Evolutionary conservation across 2,329 filamentous ascomycete genomes (phyloP).

Genomic region (Fusarium robinianum): DNA sequence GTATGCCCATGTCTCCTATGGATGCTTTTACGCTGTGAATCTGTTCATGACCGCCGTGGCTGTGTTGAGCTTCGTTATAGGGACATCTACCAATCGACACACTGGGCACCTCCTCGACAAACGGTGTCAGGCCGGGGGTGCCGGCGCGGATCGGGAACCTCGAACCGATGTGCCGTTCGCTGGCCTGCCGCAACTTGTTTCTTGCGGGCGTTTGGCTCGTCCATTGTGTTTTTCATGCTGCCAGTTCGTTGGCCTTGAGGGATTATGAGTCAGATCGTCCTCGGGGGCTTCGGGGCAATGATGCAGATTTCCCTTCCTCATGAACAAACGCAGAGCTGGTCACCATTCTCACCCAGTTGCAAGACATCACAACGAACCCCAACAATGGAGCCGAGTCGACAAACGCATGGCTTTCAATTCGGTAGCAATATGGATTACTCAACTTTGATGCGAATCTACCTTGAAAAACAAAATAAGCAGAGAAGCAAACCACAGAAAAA

Average conservation of each 20-base stretch:
- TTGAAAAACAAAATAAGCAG: too few species aligned
- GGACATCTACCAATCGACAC: too few species aligned
- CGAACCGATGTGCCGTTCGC: conserved; percentile 24
- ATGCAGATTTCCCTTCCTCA: background rate
- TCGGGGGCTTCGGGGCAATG: background rate
- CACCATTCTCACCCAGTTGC: too few species aligned
- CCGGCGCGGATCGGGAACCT: conserved; percentile 13
- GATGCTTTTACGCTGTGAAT: background rate
- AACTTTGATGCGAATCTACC: too few species aligned
- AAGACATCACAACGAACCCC: too few species aligned
- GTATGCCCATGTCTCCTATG: background rate
- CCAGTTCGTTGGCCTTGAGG: conserved; percentile 20
- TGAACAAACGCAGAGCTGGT: background rate
- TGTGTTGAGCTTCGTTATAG: too few species aligned
- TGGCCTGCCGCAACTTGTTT: conserved; percentile 1
- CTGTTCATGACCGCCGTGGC: too few species aligned
- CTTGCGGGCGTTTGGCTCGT: conserved; percentile 15
- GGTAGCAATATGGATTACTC: too few species aligned
- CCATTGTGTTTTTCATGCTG: conserved; percentile 3
- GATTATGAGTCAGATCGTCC: conserved; percentile 23
- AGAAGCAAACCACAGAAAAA: conserved; percentile 18
- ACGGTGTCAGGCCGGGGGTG: background rate
- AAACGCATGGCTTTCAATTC: too few species aligned
- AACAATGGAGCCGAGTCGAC: too few species aligned
- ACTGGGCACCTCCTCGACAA: too few species aligned